Conservation (phyloP, 2,329 filamentous ascomycete species). For the Colletotrichum sidae region DNA sequence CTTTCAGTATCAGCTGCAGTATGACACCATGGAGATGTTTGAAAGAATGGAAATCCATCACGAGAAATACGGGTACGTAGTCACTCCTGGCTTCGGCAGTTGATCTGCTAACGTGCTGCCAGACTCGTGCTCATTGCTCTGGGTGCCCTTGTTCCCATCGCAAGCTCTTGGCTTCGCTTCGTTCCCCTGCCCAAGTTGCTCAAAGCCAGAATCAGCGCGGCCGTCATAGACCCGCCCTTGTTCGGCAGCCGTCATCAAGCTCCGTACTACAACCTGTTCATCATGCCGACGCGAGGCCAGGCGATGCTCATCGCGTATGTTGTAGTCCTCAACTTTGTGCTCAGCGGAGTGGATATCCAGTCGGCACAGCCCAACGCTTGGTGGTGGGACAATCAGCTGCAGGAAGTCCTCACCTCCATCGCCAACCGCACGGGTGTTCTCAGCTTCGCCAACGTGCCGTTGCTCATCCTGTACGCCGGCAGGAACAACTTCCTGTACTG, state of each 20-base stretch:
- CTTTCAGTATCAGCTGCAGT: constrained; percentile 51
- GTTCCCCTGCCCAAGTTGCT: constrained; percentile 36
- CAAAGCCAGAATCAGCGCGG: background rate
- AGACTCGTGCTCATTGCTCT: constrained; percentile 41
- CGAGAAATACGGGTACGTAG: constrained; percentile 35
- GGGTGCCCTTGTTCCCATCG: constrained; percentile 42
- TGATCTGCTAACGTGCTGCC: background rate
- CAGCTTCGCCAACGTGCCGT: constrained; percentile 45
- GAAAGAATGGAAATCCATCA: constrained; percentile 56
- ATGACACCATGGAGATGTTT: constrained; percentile 64
- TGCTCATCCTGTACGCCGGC: constrained; percentile 51
- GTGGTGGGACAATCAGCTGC: constrained; percentile 39
- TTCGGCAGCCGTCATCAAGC: constrained; percentile 22
- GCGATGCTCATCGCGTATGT: constrained; percentile 49
- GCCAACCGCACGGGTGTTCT: constrained; percentile 50
- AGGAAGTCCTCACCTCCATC: constrained; percentile 43
- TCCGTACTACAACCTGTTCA: constrained; percentile 48
- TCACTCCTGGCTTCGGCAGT: background rate
- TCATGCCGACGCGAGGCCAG: constrained; percentile 51
- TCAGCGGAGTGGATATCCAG: constrained; percentile 41
- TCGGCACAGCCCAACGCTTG: constrained; percentile 38
- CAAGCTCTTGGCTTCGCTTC: constrained; percentile 45
- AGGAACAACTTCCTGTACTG: constrained; percentile 56
- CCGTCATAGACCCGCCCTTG: constrained; percentile 7
- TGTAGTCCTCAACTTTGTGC: constrained; percentile 45